phyloP scores from a whole-genome alignment of 2,329 filamentous ascomycete species.

The Xylariaceae sp. region DNA sequence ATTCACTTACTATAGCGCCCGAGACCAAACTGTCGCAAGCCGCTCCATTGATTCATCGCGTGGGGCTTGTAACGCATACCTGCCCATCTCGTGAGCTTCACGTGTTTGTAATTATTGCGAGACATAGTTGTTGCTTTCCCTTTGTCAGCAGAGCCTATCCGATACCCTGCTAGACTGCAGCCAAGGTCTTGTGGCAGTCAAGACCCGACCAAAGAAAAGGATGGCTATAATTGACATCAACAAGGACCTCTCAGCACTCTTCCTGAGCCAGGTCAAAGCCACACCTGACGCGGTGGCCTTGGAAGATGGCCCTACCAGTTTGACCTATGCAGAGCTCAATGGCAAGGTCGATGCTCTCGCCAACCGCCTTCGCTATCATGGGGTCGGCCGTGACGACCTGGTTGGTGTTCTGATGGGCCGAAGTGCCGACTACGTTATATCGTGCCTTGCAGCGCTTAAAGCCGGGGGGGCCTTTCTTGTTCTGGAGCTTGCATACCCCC shows the following conservation, averaged over 20 bases:
- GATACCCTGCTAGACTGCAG: not conserved
- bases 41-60: too few relatives aligned
- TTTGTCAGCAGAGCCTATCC: not conserved
- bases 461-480: conserved; percentile 83
- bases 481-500: conserved; percentile 79
- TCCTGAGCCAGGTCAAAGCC: conserved; percentile 68
- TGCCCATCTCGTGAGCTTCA: not conserved
- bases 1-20: too few relatives aligned
- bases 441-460: conserved; percentile 76
- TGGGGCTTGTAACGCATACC: too few relatives aligned
- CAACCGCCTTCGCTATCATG: conserved; percentile 66
- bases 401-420: conserved; percentile 78
- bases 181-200: not conserved
- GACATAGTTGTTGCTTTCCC: not conserved
- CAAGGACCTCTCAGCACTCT: conserved; percentile 76
- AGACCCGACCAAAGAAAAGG: not conserved
- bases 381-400: conserved; percentile 74
- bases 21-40: too few relatives aligned
- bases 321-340: conserved; percentile 77
- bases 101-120: not conserved
- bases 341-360: conserved; percentile 69
- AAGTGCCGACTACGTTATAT: conserved; percentile 79
- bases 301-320: conserved; percentile 70
- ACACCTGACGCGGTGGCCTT: conserved; percentile 74
- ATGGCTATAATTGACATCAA: conserved; percentile 73